Evolutionary conservation across 2,329 filamentous ascomycete species (phyloP).

Genomic region (Trichoderma sp.): DNA sequence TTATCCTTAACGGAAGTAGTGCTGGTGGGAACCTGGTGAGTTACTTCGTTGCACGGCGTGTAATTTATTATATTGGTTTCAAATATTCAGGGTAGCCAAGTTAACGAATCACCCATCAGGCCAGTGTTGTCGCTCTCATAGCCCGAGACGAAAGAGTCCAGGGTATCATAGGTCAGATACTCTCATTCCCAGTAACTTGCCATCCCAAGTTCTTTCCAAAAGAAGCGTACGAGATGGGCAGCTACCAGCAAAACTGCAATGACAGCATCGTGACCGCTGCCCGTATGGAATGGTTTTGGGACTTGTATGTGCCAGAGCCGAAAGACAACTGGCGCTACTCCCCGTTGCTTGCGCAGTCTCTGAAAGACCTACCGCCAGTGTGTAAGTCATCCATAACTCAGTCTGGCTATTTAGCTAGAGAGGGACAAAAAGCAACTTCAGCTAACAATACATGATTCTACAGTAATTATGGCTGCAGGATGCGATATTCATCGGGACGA

Average conservation of each 20-base stretch:
- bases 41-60: not conserved
- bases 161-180: not conserved
- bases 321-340: not conserved
- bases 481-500: constrained; percentile 43
- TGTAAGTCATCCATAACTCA: not conserved
- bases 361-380: not conserved
- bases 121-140: not conserved
- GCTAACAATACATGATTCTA: not conserved
- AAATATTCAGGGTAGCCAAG: not conserved
- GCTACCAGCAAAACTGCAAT: not conserved
- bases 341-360: not conserved
- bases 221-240: not conserved
- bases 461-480: constrained; percentile 42
- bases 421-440: not conserved
- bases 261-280: not conserved
- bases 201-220: not conserved
- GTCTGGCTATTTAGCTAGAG: not conserved
- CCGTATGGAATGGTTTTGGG: not conserved
- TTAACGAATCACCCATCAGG: not conserved
- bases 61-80: not conserved
- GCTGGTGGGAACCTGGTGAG: constrained; percentile 41
- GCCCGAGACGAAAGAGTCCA: not conserved
- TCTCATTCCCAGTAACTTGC: not conserved
- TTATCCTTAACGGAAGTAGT: constrained; percentile 41
- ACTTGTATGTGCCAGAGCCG: no score